Evolutionary conservation across 805 yeast genomes (phyloP).

Genomic region (Candida ulmi): DNA sequence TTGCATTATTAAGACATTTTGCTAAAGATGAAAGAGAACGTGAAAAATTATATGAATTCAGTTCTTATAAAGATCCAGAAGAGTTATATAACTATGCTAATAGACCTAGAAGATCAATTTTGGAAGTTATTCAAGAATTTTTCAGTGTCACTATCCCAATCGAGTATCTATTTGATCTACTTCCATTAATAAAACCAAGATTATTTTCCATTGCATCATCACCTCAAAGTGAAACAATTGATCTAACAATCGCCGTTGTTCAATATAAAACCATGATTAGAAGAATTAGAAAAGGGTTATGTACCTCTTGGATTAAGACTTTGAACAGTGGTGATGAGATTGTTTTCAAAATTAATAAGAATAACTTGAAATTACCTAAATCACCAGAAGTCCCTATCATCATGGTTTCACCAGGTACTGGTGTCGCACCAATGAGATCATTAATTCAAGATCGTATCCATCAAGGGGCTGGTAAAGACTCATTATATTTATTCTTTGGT

Average conservation of each 20-base stretch:
- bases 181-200: slow-evolving; percentile 79
- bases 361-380: slow-evolving; percentile 34
- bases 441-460: slow-evolving; percentile 41
- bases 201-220: slow-evolving; percentile 78
- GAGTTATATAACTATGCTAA: slow-evolving; percentile 89
- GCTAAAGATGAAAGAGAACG: slow-evolving; percentile 67
- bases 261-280: slow-evolving; percentile 80
- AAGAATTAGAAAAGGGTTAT: slow-evolving; percentile 71
- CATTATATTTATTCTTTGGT: slow-evolving; percentile 64
- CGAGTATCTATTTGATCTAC: slow-evolving; percentile 65
- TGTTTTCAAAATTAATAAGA: slow-evolving; percentile 44
- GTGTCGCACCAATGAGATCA: slow-evolving; percentile 88
- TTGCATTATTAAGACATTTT: slow-evolving; percentile 69
- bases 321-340: slow-evolving; percentile 45
- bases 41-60: slow-evolving; percentile 73
- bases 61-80: slow-evolving; percentile 65
- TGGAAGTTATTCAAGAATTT: slow-evolving; percentile 83
- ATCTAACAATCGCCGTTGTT: slow-evolving; percentile 77
- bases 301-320: slow-evolving; percentile 67
- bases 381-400: slow-evolving; percentile 44
- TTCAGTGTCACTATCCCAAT: slow-evolving; percentile 70
- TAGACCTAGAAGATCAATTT: slow-evolving; percentile 80
- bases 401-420: slow-evolving; percentile 91
- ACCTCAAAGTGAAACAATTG: slow-evolving; percentile 33
- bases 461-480: slow-evolving; percentile 17